Conservation (phyloP, 768 basidiomycete species). For the Russula sp. region DNA sequence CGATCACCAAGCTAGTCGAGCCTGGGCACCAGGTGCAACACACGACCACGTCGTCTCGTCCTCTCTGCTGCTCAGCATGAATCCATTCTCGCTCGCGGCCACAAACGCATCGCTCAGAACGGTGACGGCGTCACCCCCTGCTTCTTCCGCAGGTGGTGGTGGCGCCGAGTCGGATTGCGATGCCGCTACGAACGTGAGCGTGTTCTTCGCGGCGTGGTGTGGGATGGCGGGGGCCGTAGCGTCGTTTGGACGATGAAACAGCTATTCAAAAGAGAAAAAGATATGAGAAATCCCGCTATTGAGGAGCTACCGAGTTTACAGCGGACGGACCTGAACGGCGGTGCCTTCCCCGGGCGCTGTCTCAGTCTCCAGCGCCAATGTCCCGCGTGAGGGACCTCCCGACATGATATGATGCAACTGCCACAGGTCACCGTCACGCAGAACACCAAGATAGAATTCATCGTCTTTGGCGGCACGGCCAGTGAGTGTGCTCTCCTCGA, state of each 20-base stretch:
- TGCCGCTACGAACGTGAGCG: conserved; percentile 1
- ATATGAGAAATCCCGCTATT: background rate
- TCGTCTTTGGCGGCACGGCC: conserved; percentile 4
- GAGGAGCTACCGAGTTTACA: background rate
- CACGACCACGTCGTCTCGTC: conserved; percentile 36
- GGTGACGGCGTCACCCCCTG: conserved; percentile 10
- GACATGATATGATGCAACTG: conserved; percentile 42
- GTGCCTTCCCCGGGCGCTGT: conserved; percentile 45
- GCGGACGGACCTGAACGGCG: conserved; percentile 37
- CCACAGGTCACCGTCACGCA: conserved; percentile 1
- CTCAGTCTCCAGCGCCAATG: conserved; percentile 33
- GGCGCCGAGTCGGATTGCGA: background rate
- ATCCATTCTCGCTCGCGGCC: conserved; percentile 50
- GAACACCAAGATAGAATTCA: conserved; percentile 8
- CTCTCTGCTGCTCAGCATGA: conserved; percentile 32
- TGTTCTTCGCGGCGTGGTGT: background rate
- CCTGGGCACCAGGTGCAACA: conserved; percentile 32
- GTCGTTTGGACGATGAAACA: conserved; percentile 3
- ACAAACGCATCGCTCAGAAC: conserved; percentile 33
- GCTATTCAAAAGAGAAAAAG: background rate
- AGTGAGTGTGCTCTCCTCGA: conserved; percentile 38
- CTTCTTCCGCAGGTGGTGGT: background rate
- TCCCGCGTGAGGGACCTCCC: conserved; percentile 65
- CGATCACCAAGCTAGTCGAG: conserved; percentile 24
- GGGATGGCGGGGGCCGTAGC: too few relatives aligned